Conservation (phyloP, 768 basidiomycete genomes). For the Boletus subparvulus region DNA sequence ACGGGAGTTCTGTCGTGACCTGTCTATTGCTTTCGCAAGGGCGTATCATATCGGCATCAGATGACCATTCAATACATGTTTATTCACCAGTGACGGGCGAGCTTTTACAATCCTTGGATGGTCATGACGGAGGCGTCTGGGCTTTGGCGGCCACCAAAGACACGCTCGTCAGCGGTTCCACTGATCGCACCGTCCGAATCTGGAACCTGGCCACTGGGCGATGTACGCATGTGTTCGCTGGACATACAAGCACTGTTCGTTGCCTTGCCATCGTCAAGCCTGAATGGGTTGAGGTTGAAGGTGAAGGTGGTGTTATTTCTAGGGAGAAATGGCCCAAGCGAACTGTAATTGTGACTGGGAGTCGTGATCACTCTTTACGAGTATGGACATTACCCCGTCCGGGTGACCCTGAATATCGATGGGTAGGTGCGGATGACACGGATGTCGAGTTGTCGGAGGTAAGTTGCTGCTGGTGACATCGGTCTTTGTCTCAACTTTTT, state of each 20-base stretch:
- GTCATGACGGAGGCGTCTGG: conserved; percentile 97
- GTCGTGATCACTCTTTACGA: conserved; percentile 62
- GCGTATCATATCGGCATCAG: conserved; percentile 94
- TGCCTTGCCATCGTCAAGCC: conserved; percentile 96
- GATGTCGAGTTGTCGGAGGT: conserved; percentile 60
- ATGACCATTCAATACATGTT: conserved; percentile 95
- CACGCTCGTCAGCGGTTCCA: conserved; percentile 87
- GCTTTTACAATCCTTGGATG: conserved; percentile 70
- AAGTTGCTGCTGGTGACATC: conserved; percentile 9
- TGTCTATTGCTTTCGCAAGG: conserved; percentile 93
- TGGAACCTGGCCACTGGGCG: conserved; percentile 81
- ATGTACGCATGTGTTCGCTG: conserved; percentile 92
- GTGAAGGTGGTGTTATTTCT: conserved; percentile 56
- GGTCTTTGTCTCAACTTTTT: conserved; percentile 9
- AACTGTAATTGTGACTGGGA: conserved; percentile 71
- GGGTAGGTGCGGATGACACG: conserved; percentile 58
- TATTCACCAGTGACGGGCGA: conserved; percentile 86
- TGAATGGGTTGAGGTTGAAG: conserved; percentile 75
- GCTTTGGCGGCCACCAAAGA: conserved; percentile 89
- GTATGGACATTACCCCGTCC: conserved; percentile 69
- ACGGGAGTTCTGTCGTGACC: conserved; percentile 89
- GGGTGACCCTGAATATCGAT: conserved; percentile 73
- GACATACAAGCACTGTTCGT: conserved; percentile 94
- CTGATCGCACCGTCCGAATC: conserved; percentile 89
- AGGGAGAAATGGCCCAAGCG: conserved; percentile 75